Evolutionary conservation across 208 protist species (phyloP), one percentile per base, ranked within the genome.

Genomic region (Histomonas meleagridis): DNA sequence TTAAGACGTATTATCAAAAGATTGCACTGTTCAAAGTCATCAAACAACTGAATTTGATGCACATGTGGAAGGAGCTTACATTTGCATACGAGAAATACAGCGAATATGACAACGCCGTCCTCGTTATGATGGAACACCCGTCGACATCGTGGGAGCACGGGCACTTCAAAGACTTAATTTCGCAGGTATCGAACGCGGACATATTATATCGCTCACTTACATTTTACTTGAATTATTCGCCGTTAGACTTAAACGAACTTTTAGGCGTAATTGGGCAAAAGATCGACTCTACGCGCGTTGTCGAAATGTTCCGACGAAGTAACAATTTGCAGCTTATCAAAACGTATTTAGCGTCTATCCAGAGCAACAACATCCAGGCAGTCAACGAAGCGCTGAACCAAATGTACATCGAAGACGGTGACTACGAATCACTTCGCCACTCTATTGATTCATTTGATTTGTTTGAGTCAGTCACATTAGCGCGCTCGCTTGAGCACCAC

Each of bases 301-400:
- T 99, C 49, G 38, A 91, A 32, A 94, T 98, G 86, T 95, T 98
- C 62, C 93, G 95, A 79, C 91, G 95, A 23, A 62, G 91, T 10
- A 95, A 95, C 48, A 94, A 96, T 28, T 94, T 99, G 4, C 95
- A 97, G 62, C 93, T 99, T 1, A 96, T 99, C 93, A 98, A 97
- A 92, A 94, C 95, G n/a, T 99, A 98, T 94, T 91, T 95, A 7
- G 91, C 98, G 69, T 92, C 94, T 10, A 96, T 98, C 48, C 97
- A 99, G 93, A 92, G 96, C 51, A 94, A 81, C 35, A 95, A 97
- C 92, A 93, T 94, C 91, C 93, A 93, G 90, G 94, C 79, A 57
- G 97, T 99, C 43, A 99, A 99, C 94, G 97, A 99, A 94, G 97
- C 97, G 18, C 94, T 99, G 46, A 99, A 99, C 95, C 92, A 96